Conservation (phyloP, 371 early-diverging fungal species). For the Mortierella sp. region DNA sequence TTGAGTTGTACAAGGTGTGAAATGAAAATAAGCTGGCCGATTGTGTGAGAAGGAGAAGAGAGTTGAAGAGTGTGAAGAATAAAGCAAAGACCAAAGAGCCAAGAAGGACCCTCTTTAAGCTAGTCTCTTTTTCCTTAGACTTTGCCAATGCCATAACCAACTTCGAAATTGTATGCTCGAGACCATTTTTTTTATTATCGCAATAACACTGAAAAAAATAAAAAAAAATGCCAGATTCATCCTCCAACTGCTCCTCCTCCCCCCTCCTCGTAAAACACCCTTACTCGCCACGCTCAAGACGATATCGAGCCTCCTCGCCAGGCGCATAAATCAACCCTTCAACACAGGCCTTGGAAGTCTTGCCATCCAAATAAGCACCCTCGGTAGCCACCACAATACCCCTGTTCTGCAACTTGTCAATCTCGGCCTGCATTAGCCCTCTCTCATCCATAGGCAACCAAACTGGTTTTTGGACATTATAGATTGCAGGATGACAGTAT, state of each 20-base stretch:
- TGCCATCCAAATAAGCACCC: slow-evolving; percentile 34
- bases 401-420: not conserved
- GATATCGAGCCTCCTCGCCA: slow-evolving; percentile 41
- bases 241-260: not conserved
- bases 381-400: slow-evolving; percentile 37
- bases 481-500: slow-evolving; percentile 48
- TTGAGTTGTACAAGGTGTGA: no score
- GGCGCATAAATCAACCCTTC: slow-evolving; percentile 45
- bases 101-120: no score
- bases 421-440: slow-evolving; percentile 35
- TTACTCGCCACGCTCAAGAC: slow-evolving; percentile 47
- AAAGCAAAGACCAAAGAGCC: no score
- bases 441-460: slow-evolving; percentile 52
- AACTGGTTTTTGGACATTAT: slow-evolving; percentile 33
- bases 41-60: no score
- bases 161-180: no score
- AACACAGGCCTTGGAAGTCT: slow-evolving; percentile 38
- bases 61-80: no score
- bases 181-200: not conserved
- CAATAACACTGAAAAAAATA: not conserved
- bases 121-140: no score
- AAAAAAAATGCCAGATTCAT: not conserved
- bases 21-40: no score
- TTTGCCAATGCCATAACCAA: no score
- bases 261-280: not conserved